Base-by-base conservation (phyloP, 495 filamentous ascomycete species). In the Aspergillus incahuasiensis region DNA sequence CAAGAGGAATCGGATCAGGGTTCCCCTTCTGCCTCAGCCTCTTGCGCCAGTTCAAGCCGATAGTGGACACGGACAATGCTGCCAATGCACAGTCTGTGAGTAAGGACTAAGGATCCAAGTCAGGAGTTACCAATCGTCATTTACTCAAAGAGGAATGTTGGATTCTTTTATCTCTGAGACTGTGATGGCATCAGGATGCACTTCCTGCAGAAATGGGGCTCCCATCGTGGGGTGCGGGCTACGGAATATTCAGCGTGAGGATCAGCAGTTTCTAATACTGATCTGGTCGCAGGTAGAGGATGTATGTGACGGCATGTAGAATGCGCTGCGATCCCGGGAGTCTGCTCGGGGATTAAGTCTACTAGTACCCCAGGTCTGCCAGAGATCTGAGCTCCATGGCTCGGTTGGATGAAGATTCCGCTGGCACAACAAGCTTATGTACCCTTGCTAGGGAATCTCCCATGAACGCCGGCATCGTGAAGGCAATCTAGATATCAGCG, bases 391-490 rank as follows among this genome's bases (percentile, higher is more conserved):
- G 46, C 18, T 46, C 1, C 38, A 40, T 40, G 38, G 38, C 43
- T 49, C 16, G 46, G 18, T 35, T 11, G 18, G 28, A 48, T 20
- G 30, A 50, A 39, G 32, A n/a, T 25, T 34, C 32, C 34, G 34
- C 48, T 39, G 34, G 32, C 22, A 21, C 34, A 50, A 24, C 48
- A 50, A 50, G 18, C 30, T 19, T 32, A 49, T 49, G n/a, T 21
- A n/a, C 42, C 15, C 46, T 38, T 2, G 18, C 30, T 34, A 28
- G 12, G 43, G 8, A 11, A 21, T 21, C 16, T 3, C 32, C 16
- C 30, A 49, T 35, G 46, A 18, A 21, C 38, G 15, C 45, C 5
- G 24, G 25, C 24, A 32, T 32, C 12, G 5, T 40, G 38, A 40
- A 18, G 12, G 9, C 12, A 6, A 40, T 16, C 45, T 48, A 48